Conservation (phyloP, 192 early-diverging fungal species). For the Podila clonocystis region DNA sequence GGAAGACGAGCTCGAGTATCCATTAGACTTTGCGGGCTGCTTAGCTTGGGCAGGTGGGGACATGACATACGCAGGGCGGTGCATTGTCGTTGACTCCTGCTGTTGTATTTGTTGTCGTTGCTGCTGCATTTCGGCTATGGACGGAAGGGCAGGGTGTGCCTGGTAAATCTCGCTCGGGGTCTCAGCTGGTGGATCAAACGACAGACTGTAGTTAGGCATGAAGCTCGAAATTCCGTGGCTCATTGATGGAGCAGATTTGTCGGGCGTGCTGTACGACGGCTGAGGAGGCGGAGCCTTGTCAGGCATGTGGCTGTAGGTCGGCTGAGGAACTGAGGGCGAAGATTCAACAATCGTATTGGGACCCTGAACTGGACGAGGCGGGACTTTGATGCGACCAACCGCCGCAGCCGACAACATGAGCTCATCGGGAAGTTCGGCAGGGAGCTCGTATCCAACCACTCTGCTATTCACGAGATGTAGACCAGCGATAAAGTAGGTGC, state of each 20-base stretch:
- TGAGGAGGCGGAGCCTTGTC: background rate
- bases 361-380: conserved; percentile 35
- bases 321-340: background rate
- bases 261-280: background rate
- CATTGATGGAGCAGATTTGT: background rate
- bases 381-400: conserved; percentile 19
- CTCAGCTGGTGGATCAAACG: background rate
- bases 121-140: background rate
- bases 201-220: background rate
- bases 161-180: background rate
- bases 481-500: conserved; percentile 43
- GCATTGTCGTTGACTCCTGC: conserved; percentile 4
- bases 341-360: conserved; percentile 9
- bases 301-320: background rate
- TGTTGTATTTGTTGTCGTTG: conserved; percentile 20
- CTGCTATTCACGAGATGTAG: conserved; percentile 38
- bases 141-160: background rate
- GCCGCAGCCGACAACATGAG: conserved; percentile 44
- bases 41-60: no score
- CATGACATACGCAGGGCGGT: no score
- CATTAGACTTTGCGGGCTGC: background rate
- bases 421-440: conserved; percentile 38
- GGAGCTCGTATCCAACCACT: conserved; percentile 23
- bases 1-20: background rate
- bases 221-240: background rate